phyloP scores from a whole-genome alignment of 2,329 filamentous ascomycete species.

The Chrysoporthe austroafricana region DNA sequence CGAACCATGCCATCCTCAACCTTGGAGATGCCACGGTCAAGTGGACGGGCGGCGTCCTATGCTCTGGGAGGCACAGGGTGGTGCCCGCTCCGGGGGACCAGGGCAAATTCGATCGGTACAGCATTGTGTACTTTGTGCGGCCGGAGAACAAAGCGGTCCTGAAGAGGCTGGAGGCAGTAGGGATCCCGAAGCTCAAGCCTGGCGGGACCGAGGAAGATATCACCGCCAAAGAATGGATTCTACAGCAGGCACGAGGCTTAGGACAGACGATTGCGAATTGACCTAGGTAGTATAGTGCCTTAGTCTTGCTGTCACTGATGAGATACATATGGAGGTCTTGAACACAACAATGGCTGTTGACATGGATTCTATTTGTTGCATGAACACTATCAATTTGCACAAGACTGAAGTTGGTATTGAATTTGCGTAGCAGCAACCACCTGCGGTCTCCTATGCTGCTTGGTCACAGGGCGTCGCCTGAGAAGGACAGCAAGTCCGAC shows the following conservation, averaged over 20 bases:
- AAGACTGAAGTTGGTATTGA: too few relatives aligned
- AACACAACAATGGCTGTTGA: too few relatives aligned
- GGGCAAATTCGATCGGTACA: slow-evolving; percentile 26
- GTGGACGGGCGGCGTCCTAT: slow-evolving; percentile 39
- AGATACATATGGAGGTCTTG: too few relatives aligned
- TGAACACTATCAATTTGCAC: too few relatives aligned
- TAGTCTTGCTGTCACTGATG: too few relatives aligned
- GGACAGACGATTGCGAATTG: slow-evolving; percentile 17
- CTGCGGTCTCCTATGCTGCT: too few relatives aligned
- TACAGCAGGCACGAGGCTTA: slow-evolving; percentile 18
- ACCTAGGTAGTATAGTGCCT: not conserved
- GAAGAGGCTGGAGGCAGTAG: slow-evolving; percentile 25
- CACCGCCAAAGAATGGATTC: slow-evolving; percentile 29
- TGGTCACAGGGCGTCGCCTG: too few relatives aligned
- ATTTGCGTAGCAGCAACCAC: too few relatives aligned
- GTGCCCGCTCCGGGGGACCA: slow-evolving; percentile 35
- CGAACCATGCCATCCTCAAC: slow-evolving; percentile 41
- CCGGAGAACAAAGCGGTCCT: slow-evolving; percentile 30
- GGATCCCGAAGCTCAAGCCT: slow-evolving; percentile 26
- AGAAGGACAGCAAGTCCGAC: too few relatives aligned
- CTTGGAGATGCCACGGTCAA: slow-evolving; percentile 43
- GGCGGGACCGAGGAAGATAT: slow-evolving; percentile 19
- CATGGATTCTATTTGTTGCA: too few relatives aligned
- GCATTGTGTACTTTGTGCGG: slow-evolving; percentile 30
- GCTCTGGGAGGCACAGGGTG: slow-evolving; percentile 41